A percentile compares a stretch with the other conserved stretches of the same genome.
These are phyloP conservation scores for Rozella allomycis DNA, from an alignment of 371 early-diverging fungal genomes.

Conservation along the genomic window DNA sequence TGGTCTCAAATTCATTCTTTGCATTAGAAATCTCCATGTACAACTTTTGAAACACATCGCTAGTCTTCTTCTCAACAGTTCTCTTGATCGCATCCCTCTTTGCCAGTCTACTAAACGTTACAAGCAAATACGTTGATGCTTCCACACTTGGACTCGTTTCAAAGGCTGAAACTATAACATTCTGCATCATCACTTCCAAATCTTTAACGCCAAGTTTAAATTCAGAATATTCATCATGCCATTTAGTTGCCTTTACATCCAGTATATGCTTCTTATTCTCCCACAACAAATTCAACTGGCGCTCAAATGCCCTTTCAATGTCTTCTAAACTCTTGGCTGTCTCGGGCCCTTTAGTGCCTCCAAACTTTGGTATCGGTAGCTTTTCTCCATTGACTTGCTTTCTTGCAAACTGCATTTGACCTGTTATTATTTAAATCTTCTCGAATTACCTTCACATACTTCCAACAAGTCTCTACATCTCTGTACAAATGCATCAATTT, in stretches of 20 bases:
- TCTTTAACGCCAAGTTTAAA: slow-evolving; percentile 37
- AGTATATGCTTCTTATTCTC: slow-evolving; percentile 20
- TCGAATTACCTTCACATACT: slow-evolving; percentile 35
- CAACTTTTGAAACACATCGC: slow-evolving; percentile 19
- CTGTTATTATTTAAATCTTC: no score
- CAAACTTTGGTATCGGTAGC: slow-evolving; percentile 25
- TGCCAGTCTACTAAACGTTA: slow-evolving; percentile 27
- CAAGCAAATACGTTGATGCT: slow-evolving; percentile 19
- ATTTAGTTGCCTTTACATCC: slow-evolving; percentile 31
- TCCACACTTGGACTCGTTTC: slow-evolving; percentile 24
- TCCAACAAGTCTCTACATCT: slow-evolving; percentile 28
- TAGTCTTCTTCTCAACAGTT: slow-evolving; percentile 29
- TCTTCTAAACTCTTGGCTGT: slow-evolving; percentile 30
- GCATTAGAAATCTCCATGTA: slow-evolving; percentile 21
- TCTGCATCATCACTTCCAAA: slow-evolving; percentile 34
- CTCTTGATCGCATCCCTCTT: slow-evolving; percentile 32
- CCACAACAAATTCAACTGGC: slow-evolving; percentile 20
- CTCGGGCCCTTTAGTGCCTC: slow-evolving; percentile 25
- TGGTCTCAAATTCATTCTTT: slow-evolving; percentile 27
- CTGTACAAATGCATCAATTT: slow-evolving; percentile 34
- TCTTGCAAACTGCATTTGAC: slow-evolving; percentile 34
- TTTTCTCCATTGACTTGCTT: slow-evolving; percentile 22
- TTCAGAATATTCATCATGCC: slow-evolving; percentile 35
- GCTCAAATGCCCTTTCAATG: slow-evolving; percentile 27
- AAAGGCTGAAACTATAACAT: slow-evolving; percentile 26